These are phyloP conservation scores for Phaffomyces thermotolerans DNA, from an alignment of 805 yeast genomes.

Conservation along the genomic window DNA sequence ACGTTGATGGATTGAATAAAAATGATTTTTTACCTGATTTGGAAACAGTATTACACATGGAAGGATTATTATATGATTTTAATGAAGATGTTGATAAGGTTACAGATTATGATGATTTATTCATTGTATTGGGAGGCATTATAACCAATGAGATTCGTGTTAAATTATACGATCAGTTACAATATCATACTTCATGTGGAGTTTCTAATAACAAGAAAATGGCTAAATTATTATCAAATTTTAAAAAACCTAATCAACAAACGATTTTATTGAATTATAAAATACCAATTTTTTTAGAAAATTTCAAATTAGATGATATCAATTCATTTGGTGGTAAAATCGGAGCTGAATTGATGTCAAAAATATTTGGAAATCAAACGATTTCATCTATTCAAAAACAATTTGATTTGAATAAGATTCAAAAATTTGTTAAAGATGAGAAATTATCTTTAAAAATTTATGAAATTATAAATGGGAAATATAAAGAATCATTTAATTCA, in stretches of 20 bases:
- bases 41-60: conserved; percentile 26
- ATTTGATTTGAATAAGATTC: conserved; percentile 37
- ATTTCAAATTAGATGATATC: conserved; percentile 63
- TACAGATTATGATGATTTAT: conserved; percentile 76
- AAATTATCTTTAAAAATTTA: conserved; percentile 48
- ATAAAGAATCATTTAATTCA: conserved; percentile 42
- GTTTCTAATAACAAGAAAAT: conserved; percentile 66
- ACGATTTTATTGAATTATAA: conserved; percentile 54
- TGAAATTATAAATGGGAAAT: conserved; percentile 58
- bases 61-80: conserved; percentile 10
- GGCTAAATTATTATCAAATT: conserved; percentile 84
- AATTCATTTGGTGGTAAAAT: conserved; percentile 90
- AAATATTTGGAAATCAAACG: conserved; percentile 38
- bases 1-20: conserved; percentile 11
- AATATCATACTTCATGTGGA: conserved; percentile 89
- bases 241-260: conserved; percentile 79
- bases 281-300: conserved; percentile 45
- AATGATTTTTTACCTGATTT: conserved; percentile 37
- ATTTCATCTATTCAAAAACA: conserved; percentile 2
- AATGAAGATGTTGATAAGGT: conserved; percentile 12
- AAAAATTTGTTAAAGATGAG: conserved; percentile 43
- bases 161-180: conserved; percentile 45
- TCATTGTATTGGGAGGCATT: conserved; percentile 59
- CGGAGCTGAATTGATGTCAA: conserved; percentile 53
- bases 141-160: conserved; percentile 48